Percentiles rank a stretch among this genome's conserved stretches.
Conservation (phyloP, 192 early-diverging fungal species). For the Entrophospora sp. region DNA sequence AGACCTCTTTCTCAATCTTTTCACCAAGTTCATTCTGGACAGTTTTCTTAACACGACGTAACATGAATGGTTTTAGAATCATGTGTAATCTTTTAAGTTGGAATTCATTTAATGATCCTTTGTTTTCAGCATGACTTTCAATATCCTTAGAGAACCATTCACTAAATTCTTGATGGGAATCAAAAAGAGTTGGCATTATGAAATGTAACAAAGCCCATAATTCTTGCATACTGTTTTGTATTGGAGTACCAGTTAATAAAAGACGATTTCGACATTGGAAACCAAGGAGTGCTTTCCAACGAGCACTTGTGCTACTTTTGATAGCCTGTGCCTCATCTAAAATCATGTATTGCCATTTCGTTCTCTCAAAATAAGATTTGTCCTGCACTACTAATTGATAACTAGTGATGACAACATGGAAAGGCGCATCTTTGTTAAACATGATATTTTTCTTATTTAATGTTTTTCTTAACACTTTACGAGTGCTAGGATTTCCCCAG, state of each 20-base stretch:
- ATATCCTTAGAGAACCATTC: constrained; percentile 94
- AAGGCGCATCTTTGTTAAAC: constrained; percentile 66
- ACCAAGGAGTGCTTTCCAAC: constrained; percentile 78
- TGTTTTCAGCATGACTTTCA: constrained; percentile 82
- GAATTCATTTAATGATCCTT: constrained; percentile 69
- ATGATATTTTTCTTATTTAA: constrained; percentile 66
- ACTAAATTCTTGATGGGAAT: constrained; percentile 87
- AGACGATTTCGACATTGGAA: constrained; percentile 82
- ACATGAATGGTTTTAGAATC: constrained; percentile 94
- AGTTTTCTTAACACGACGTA: constrained; percentile 82
- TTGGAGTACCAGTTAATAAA: constrained; percentile 84
- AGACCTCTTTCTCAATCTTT: constrained; percentile 81
- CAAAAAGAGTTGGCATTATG: constrained; percentile 92
- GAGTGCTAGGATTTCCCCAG: constrained; percentile 77
- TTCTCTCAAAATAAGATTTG: constrained; percentile 66
- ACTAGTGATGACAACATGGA: constrained; percentile 84
- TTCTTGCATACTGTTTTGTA: constrained; percentile 93
- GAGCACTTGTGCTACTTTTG: constrained; percentile 78
- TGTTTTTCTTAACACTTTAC: constrained; percentile 74
- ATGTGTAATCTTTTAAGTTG: constrained; percentile 79
- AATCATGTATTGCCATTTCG: constrained; percentile 95
- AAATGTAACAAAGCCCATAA: constrained; percentile 90
- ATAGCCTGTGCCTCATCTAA: constrained; percentile 93
- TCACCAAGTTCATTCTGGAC: constrained; percentile 86
- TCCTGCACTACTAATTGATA: constrained; percentile 84